These are phyloP conservation scores for Quercus ilex DNA, from an alignment of 306 rosid species.

Conservation along the genomic window DNA sequence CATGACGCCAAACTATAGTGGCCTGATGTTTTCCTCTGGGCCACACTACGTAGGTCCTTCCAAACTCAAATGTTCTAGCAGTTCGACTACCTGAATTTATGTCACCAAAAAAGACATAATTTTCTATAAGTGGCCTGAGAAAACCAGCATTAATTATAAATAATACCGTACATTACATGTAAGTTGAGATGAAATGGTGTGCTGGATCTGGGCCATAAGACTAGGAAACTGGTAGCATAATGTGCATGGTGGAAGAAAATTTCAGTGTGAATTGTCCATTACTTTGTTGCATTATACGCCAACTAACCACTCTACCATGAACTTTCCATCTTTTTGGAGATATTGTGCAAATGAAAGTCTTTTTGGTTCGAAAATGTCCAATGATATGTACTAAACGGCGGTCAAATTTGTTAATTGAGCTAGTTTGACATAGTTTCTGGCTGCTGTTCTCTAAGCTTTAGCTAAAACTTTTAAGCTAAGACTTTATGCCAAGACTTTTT, in stretches of 20 bases:
- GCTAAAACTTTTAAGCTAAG: neutral
- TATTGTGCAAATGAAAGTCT: neutral
- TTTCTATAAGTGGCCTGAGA: no score
- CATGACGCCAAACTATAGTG: conserved; percentile 97
- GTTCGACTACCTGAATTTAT: conserved; percentile 75
- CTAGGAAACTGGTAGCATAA: neutral
- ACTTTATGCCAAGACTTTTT: neutral
- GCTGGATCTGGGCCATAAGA: conserved; percentile 9
- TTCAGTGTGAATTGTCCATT: no score
- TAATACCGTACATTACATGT: no score
- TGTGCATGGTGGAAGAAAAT: no score
- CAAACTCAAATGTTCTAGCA: conserved; percentile 73
- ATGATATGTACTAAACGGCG: neutral
- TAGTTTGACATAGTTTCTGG: no score
- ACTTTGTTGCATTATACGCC: no score
- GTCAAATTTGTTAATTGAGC: neutral
- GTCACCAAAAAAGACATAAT: neutral
- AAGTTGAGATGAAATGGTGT: neutral
- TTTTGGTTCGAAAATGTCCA: neutral
- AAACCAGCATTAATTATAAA: no score
- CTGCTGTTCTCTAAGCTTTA: neutral
- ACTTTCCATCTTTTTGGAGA: no score
- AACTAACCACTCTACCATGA: no score
- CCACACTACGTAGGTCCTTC: conserved; percentile 93
- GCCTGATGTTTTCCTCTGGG: conserved; percentile 97